These are phyloP conservation scores for Euclidium syriacum DNA, from an alignment of 345 rosid genomes.

Conservation along the genomic window DNA sequence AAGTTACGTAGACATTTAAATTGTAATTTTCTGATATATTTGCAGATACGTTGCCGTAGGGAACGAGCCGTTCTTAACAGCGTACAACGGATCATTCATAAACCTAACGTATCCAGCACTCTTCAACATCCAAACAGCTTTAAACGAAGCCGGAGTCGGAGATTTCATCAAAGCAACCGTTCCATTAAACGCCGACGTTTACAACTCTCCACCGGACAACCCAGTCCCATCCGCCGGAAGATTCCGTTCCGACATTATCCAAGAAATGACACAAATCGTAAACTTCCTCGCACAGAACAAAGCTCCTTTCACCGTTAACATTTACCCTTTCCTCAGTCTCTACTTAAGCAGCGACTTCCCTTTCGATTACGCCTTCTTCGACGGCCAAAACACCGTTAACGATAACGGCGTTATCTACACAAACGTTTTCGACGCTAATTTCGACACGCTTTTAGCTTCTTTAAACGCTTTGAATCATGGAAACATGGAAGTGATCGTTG, in stretches of 20 bases:
- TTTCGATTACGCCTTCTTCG: constrained; percentile 78
- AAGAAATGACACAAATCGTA: constrained; percentile 63
- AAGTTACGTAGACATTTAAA: background rate
- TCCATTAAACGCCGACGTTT: constrained; percentile 87
- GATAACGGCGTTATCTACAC: constrained; percentile 64
- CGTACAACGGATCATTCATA: constrained; percentile 69
- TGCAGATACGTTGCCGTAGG: constrained; percentile 86
- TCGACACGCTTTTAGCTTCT: constrained; percentile 75
- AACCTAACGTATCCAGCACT: constrained; percentile 81
- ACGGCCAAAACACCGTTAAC: constrained; percentile 54
- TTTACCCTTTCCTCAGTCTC: constrained; percentile 90
- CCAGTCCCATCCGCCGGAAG: constrained; percentile 78
- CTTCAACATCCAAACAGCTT: constrained; percentile 84
- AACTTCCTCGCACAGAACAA: constrained; percentile 60
- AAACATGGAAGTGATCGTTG: constrained; percentile 59
- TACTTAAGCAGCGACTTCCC: constrained; percentile 74
- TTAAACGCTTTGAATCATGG: constrained; percentile 57
- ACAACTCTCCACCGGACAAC: constrained; percentile 53
- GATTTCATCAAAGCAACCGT: constrained; percentile 77
- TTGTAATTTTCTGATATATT: too few species aligned
- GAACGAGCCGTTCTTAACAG: constrained; percentile 70
- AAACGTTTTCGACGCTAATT: constrained; percentile 87
- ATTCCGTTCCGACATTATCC: constrained; percentile 59
- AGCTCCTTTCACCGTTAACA: constrained; percentile 88
- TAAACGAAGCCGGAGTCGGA: constrained; percentile 70